Conservation (phyloP, 2,329 filamentous ascomycete genomes). For the Aspergillus puulaauensis region DNA sequence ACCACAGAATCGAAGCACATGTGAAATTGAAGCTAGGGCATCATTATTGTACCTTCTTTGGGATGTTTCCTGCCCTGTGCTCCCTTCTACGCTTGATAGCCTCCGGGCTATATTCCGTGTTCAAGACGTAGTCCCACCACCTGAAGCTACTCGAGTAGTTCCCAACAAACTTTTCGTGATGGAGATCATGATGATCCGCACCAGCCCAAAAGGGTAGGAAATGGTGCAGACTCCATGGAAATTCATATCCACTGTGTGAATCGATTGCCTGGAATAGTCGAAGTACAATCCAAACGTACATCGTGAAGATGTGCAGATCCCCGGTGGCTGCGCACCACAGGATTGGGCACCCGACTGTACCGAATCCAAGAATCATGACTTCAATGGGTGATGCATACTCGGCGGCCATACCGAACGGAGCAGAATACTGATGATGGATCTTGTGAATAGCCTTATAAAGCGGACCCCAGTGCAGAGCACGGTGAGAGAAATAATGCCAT, state of each 20-base stretch:
- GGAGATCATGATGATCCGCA: constrained; percentile 91
- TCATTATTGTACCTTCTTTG: constrained; percentile 29
- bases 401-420: constrained; percentile 91
- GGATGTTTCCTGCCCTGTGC: constrained; percentile 29
- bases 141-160: constrained; percentile 98
- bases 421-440: constrained; percentile 98
- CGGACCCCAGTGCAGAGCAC: constrained; percentile 86
- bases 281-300: constrained; percentile 94
- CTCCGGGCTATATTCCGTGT: constrained; percentile 90
- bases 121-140: constrained; percentile 95
- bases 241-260: constrained; percentile 96
- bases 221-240: constrained; percentile 94
- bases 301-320: constrained; percentile 91
- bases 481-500: constrained; percentile 98
- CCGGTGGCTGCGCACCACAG: constrained; percentile 79
- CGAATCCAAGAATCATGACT: constrained; percentile 89
- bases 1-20: too few species aligned
- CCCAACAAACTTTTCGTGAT: constrained; percentile 98
- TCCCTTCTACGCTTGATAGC: constrained; percentile 81
- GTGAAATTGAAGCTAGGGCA: too few species aligned
- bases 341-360: constrained; percentile 79
- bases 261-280: constrained; percentile 98
- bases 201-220: constrained; percentile 98
- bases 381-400: constrained; percentile 98
- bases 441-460: constrained; percentile 98